These are phyloP conservation scores for Mycogone perniciosa DNA, from an alignment of 2,329 filamentous ascomycete genomes.

Conservation along the genomic window DNA sequence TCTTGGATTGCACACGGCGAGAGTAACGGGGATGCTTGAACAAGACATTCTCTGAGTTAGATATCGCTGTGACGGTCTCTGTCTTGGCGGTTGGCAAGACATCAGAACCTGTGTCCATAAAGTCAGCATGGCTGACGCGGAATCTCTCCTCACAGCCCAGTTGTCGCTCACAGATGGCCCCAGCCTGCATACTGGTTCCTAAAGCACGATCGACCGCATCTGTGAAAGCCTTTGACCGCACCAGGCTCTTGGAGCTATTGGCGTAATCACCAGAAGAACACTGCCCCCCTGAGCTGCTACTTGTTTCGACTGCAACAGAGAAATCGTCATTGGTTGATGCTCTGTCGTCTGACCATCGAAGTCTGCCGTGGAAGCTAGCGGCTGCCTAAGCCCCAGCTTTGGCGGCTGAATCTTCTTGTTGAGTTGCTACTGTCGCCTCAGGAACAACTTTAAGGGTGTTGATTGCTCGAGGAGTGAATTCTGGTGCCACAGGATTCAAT, in stretches of 20 bases:
- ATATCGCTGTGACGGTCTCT: background rate
- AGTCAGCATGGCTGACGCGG: background rate
- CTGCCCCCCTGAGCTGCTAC: background rate
- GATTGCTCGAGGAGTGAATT: constrained; percentile 43
- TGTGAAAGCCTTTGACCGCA: constrained; percentile 16
- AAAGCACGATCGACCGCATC: no score
- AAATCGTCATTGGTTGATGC: constrained; percentile 9
- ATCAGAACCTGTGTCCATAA: background rate
- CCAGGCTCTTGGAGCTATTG: constrained; percentile 7
- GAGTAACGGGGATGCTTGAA: constrained; percentile 34
- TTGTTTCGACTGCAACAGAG: constrained; percentile 1
- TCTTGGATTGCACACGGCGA: constrained; percentile 42
- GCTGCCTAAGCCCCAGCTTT: background rate
- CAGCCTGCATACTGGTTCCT: background rate
- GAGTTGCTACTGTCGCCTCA: background rate
- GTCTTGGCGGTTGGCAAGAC: background rate
- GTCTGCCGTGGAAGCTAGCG: constrained; percentile 6
- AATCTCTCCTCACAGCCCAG: background rate
- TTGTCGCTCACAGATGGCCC: background rate
- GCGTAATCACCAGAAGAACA: constrained; percentile 1
- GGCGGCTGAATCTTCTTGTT: background rate
- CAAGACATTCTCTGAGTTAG: background rate
- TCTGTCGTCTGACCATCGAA: constrained; percentile 27
- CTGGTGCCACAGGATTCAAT: constrained; percentile 49
- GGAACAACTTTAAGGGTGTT: background rate